phyloP scores from a whole-genome alignment of 805 yeast genomes.

The Maudiozyma barnettii region DNA sequence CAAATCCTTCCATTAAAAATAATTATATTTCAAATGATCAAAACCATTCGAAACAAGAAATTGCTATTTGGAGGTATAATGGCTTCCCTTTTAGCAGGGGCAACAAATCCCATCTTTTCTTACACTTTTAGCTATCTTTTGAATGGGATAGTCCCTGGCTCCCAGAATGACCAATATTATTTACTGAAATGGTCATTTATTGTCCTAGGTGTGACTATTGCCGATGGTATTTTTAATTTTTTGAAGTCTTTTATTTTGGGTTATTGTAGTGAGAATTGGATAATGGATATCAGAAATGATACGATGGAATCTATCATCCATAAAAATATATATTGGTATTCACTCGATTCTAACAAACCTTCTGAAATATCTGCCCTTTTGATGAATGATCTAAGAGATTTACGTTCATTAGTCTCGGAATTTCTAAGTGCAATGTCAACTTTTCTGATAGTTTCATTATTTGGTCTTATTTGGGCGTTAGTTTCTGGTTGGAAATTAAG shows the following conservation, averaged over 20 bases:
- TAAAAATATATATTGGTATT: conserved; percentile 49
- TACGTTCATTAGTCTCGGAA: conserved; percentile 54
- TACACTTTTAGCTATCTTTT: conserved; percentile 64
- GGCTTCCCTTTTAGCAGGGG: conserved; percentile 48
- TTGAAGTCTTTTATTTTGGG: conserved; percentile 42
- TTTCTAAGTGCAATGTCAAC: conserved; percentile 48
- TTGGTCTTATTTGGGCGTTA: conserved; percentile 73
- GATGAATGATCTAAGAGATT: conserved; percentile 74
- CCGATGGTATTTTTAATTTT: conserved; percentile 53
- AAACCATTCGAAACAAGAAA: conserved; percentile 18
- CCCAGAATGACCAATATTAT: conserved; percentile 25
- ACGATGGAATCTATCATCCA: conserved; percentile 41
- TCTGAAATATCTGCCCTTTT: conserved; percentile 56
- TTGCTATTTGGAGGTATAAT: conserved; percentile 42
- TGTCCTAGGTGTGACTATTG: conserved; percentile 50
- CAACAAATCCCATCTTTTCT: conserved; percentile 67
- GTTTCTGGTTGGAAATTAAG: conserved; percentile 79
- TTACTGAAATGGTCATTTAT: conserved; percentile 58
- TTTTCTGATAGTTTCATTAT: conserved; percentile 41
- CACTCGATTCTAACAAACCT: conserved; percentile 30
- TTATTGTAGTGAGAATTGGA: conserved; percentile 60
- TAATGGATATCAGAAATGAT: conserved; percentile 40
- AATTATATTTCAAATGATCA: conserved; percentile 23
- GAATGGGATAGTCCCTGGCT: conserved; percentile 47
- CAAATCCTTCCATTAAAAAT: conserved; percentile 20